Percentiles rank a stretch among this genome's conserved stretches.
Evolutionary conservation across 208 protist genomes (phyloP).

Genomic region (Wallacemonas sp.): DNA sequence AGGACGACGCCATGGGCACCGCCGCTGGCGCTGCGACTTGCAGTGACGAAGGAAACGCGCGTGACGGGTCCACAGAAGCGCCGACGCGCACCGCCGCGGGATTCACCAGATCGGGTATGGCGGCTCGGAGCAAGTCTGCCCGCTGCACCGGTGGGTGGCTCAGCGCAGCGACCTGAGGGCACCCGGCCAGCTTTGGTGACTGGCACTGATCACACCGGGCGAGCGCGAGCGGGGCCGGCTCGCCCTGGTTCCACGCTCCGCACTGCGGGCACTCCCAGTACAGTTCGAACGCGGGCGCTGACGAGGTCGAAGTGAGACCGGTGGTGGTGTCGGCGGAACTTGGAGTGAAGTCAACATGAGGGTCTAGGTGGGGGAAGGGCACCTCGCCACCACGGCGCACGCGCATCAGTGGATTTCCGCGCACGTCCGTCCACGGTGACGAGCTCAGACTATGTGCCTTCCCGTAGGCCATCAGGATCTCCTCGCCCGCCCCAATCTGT

Average conservation of each 20-base stretch:
- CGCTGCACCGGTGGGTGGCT: slow-evolving; percentile 14
- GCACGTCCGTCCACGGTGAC: slow-evolving; percentile 63
- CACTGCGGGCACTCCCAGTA: slow-evolving; percentile 88
- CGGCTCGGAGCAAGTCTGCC: slow-evolving; percentile 11
- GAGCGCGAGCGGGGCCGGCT: slow-evolving; percentile 23
- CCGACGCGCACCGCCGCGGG: too few relatives aligned
- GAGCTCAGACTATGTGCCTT: slow-evolving; percentile 73
- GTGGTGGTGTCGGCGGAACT: not conserved
- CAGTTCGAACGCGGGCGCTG: slow-evolving; percentile 31
- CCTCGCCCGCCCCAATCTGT: slow-evolving; percentile 75
- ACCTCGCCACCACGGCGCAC: slow-evolving; percentile 50
- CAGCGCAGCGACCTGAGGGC: slow-evolving; percentile 34
- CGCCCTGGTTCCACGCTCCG: slow-evolving; percentile 55
- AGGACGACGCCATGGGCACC: too few relatives aligned
- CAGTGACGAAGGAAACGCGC: too few relatives aligned
- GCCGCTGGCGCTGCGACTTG: too few relatives aligned
- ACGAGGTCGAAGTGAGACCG: not conserved
- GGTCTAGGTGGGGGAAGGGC: slow-evolving; percentile 48
- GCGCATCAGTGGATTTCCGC: slow-evolving; percentile 59
- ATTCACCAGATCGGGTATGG: too few relatives aligned
- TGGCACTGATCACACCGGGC: slow-evolving; percentile 43
- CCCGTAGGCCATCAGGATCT: slow-evolving; percentile 90
- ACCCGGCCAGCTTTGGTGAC: slow-evolving; percentile 51
- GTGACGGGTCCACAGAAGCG: too few relatives aligned
- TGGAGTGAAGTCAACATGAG: not conserved